Conservation (phyloP, 345 rosid genomes). For the Eutrema heterophyllum region DNA sequence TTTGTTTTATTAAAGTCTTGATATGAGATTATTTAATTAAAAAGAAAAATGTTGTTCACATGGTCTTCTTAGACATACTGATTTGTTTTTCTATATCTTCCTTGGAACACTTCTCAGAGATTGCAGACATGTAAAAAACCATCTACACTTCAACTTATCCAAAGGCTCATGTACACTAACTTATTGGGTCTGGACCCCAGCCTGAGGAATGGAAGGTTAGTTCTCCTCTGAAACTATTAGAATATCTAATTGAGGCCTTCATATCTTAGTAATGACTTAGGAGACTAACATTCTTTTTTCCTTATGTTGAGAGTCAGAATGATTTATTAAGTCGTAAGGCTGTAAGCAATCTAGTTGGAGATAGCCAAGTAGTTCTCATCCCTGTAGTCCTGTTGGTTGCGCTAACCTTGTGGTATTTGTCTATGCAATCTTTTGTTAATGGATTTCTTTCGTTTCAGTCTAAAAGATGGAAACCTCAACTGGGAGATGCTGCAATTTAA, state of each 20-base stretch:
- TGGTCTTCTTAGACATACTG: no score
- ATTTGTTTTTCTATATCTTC: neutral
- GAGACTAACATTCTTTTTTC: neutral
- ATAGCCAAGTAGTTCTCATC: neutral
- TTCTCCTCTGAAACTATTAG: constrained; percentile 3
- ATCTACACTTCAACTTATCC: constrained; percentile 63
- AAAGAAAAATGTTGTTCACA: no score
- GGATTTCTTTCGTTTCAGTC: constrained; percentile 44
- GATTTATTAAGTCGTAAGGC: neutral
- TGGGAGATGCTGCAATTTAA: constrained; percentile 94
- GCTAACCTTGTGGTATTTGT: neutral
- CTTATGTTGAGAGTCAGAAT: neutral
- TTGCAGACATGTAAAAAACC: constrained; percentile 76
- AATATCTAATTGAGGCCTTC: neutral
- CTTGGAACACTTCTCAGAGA: constrained; percentile 47
- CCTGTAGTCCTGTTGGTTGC: neutral
- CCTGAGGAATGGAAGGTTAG: constrained; percentile 80
- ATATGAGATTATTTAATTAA: no score
- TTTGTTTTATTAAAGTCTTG: neutral
- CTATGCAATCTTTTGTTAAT: neutral
- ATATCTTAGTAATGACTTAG: neutral
- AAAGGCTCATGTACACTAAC: constrained; percentile 70
- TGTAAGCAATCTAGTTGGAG: neutral
- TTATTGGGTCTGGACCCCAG: constrained; percentile 69
- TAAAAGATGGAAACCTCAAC: constrained; percentile 87